phyloP scores from a whole-genome alignment of 352 stramenopile genomes.

The Pythium scleroteichum region DNA sequence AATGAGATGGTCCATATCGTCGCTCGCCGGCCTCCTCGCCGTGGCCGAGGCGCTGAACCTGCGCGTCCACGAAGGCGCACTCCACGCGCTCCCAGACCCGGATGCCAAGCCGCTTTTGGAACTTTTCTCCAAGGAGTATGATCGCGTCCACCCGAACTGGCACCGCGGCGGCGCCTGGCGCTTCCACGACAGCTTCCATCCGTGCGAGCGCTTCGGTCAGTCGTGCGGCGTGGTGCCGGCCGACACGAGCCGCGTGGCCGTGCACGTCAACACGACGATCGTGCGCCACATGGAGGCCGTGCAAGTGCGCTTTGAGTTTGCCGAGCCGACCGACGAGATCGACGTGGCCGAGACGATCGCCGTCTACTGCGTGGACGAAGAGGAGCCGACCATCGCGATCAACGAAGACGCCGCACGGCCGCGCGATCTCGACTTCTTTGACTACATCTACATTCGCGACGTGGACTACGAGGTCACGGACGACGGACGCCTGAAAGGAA shows the following conservation, averaged over 20 bases:
- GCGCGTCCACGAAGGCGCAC: constrained; percentile 13
- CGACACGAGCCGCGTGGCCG: neutral
- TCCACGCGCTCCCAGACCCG: neutral
- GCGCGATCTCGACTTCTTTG: constrained; percentile 17
- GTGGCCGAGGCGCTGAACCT: constrained; percentile 3
- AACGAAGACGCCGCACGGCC: neutral
- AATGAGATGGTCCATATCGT: neutral
- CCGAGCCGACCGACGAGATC: constrained; percentile 1
- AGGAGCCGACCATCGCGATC: neutral
- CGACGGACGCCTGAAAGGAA: constrained; percentile 9
- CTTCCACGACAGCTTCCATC: constrained; percentile 22
- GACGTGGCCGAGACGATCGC: constrained; percentile 17
- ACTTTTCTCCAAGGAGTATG: constrained; percentile 15
- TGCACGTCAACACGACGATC: constrained; percentile 19
- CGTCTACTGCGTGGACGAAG: constrained; percentile 18
- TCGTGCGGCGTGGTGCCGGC: neutral
- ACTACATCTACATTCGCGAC: constrained; percentile 17
- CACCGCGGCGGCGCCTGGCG: constrained; percentile 21
- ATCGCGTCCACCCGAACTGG: constrained; percentile 9
- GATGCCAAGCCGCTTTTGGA: constrained; percentile 7
- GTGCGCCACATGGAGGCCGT: constrained; percentile 14
- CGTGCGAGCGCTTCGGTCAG: constrained; percentile 18
- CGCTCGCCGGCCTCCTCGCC: neutral
- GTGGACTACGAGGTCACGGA: constrained; percentile 6
- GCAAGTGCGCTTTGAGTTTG: constrained; percentile 7